These are phyloP conservation scores for Claviceps purpurea DNA, from an alignment of 2,329 filamentous ascomycete species.

Conservation along the genomic window DNA sequence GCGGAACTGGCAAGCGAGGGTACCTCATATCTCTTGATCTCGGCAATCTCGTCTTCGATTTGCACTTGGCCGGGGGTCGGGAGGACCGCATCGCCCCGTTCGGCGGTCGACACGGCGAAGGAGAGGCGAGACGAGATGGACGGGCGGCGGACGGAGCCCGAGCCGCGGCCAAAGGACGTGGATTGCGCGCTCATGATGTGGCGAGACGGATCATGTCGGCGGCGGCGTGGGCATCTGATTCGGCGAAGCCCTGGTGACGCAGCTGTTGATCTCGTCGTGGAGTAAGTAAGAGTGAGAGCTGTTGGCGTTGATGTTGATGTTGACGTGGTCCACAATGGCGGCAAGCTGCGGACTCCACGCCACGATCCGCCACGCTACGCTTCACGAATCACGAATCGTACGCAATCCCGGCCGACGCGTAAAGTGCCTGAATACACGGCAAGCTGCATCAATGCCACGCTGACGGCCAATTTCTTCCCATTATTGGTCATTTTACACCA, in stretches of 20 bases:
- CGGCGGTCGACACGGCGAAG: constrained; percentile 51
- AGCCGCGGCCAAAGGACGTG: constrained; percentile 31
- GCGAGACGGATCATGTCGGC: constrained; percentile 24
- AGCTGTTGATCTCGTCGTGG: too few relatives aligned
- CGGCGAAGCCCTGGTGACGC: too few relatives aligned
- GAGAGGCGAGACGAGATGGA: constrained; percentile 54
- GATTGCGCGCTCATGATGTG: constrained; percentile 37
- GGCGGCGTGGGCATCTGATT: not conserved
- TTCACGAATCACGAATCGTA: too few relatives aligned
- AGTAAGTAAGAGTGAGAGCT: too few relatives aligned
- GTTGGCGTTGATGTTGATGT: not conserved
- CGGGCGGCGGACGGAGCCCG: constrained; percentile 31
- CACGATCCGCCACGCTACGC: too few relatives aligned
- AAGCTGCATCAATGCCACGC: not conserved
- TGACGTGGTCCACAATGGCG: not conserved
- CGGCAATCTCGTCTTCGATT: constrained; percentile 87
- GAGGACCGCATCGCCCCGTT: constrained; percentile 44
- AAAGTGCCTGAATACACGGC: not conserved
- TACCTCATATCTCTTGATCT: constrained; percentile 94
- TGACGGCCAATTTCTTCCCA: too few relatives aligned
- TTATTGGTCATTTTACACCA: too few relatives aligned
- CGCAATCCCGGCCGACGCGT: not conserved
- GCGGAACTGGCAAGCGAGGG: constrained; percentile 4
- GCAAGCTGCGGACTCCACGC: not conserved
- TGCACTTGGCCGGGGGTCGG: constrained; percentile 47